A percentile compares a stretch with the other conserved stretches of the same genome.
These are phyloP conservation scores for Phytophthora pini DNA, from an alignment of 352 stramenopile genomes.

Conservation along the genomic window DNA sequence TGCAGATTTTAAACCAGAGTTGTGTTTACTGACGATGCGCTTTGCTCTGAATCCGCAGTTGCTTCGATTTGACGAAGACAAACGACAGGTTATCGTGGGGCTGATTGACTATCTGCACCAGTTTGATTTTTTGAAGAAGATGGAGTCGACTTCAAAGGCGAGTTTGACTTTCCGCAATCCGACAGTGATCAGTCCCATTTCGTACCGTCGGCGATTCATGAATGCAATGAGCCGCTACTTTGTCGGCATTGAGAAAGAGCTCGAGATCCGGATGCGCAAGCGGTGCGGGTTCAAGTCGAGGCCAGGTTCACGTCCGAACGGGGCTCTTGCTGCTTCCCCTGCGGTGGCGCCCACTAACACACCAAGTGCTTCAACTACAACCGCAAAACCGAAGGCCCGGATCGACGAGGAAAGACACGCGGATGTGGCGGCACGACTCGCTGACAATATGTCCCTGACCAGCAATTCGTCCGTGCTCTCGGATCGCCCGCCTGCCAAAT, in stretches of 20 bases:
- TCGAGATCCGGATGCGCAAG: constrained; percentile 76
- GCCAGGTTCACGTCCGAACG: constrained; percentile 9
- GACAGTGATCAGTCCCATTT: constrained; percentile 84
- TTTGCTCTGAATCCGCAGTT: constrained; percentile 43
- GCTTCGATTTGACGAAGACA: constrained; percentile 84
- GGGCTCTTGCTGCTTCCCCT: constrained; percentile 1
- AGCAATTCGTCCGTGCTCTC: constrained; percentile 28
- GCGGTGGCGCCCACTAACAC: not conserved
- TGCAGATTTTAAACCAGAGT: not conserved
- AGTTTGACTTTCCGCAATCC: constrained; percentile 84
- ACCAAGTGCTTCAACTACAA: constrained; percentile 9
- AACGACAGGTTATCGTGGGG: constrained; percentile 73
- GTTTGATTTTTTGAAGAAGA: constrained; percentile 91
- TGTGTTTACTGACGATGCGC: constrained; percentile 4
- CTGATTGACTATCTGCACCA: constrained; percentile 91
- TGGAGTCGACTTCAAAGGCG: constrained; percentile 89
- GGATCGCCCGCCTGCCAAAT: constrained; percentile 18
- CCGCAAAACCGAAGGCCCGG: constrained; percentile 1
- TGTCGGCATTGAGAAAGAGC: constrained; percentile 77
- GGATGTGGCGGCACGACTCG: constrained; percentile 39
- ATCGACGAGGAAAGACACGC: constrained; percentile 34
- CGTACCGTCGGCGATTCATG: constrained; percentile 82
- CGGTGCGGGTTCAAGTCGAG: constrained; percentile 43
- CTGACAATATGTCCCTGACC: constrained; percentile 37
- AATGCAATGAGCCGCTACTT: constrained; percentile 87